Base-by-base conservation (phyloP, 805 yeast genomes). In the Ogataea trehalophila region DNA sequence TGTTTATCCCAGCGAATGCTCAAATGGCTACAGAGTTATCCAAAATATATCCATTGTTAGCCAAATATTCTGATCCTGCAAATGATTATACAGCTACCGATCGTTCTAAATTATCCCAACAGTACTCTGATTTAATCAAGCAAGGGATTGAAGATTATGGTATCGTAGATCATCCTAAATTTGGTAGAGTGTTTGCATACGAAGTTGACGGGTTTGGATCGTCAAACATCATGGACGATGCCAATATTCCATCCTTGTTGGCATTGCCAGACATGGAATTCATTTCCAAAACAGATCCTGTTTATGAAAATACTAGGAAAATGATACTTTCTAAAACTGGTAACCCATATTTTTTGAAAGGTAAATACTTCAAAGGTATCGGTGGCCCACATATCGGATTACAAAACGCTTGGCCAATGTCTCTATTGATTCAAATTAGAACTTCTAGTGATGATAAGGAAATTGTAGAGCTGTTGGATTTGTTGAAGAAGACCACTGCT, bases 311-410 rank as follows among this genome's bases (percentile, higher is more conserved):
- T 59, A 89, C 96, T 0, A 71, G 96, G 47, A 76, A 73, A 43
- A 85, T 90, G 95, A 70, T 89, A 11, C 67, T 87, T 20, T 72
- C 81, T 2, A 79, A 76, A 46, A 57, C 66, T 5, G 94, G 94
- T 0, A 89, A 89, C 61, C 96, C 97, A 0, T 89, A 87, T 63
- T 89, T 68, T 57, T 67, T 86, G 39, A 62, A 67, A 37, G 96
- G 96, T 0, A 55, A 58, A 5, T 66, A 63, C 52, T 85, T 90
- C 59, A 73, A 76, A 54, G 96, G 96, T 0, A 76, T 90, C 50
- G 96, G 97, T 0, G 96, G 96, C 0, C 97, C 97, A 0, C 97
- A 89, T 62, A 78, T 89, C 38, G 96, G 96, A 1, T 74, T 85
- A 20, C 69, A 73, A 18, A 74, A 82, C 60, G 95, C 95, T 0